These are phyloP conservation scores for Fusarium sp. DNA, from an alignment of 2,329 filamentous ascomycete species.

Conservation along the genomic window DNA sequence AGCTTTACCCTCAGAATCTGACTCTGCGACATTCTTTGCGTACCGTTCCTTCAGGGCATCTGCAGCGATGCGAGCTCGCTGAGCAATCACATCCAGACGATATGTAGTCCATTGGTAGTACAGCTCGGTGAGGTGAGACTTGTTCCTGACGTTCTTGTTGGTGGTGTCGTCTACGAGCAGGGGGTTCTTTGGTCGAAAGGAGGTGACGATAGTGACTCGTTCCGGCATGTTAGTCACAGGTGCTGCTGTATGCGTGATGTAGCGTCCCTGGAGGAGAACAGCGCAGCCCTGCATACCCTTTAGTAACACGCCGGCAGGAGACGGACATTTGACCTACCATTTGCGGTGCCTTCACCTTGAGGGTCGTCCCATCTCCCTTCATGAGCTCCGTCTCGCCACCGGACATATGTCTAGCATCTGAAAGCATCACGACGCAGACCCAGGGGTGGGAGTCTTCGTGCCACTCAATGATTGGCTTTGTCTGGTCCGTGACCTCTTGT, in stretches of 20 bases:
- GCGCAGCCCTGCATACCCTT: slow-evolving; percentile 48
- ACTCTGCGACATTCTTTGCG: slow-evolving; percentile 33
- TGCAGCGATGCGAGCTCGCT: slow-evolving; percentile 32
- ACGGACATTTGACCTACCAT: slow-evolving; percentile 27
- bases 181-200: slow-evolving; percentile 56
- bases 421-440: slow-evolving; percentile 64
- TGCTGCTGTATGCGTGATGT: slow-evolving; percentile 58
- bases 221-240: slow-evolving; percentile 55
- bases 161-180: slow-evolving; percentile 55
- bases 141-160: slow-evolving; percentile 42
- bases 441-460: slow-evolving; percentile 63
- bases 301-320: not conserved
- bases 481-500: slow-evolving; percentile 26
- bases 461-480: slow-evolving; percentile 50
- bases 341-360: slow-evolving; percentile 41
- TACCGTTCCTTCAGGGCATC: slow-evolving; percentile 41
- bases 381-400: slow-evolving; percentile 51
- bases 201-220: slow-evolving; percentile 60
- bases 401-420: slow-evolving; percentile 58
- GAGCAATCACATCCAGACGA: slow-evolving; percentile 39
- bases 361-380: slow-evolving; percentile 39
- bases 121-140: slow-evolving; percentile 43
- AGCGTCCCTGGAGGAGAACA: slow-evolving; percentile 59
- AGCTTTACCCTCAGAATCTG: slow-evolving; percentile 36
- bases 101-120: slow-evolving; percentile 47